These are phyloP conservation scores for Setaria viridis DNA, from an alignment of 202 grass and related monocot species.

Conservation along the genomic window DNA sequence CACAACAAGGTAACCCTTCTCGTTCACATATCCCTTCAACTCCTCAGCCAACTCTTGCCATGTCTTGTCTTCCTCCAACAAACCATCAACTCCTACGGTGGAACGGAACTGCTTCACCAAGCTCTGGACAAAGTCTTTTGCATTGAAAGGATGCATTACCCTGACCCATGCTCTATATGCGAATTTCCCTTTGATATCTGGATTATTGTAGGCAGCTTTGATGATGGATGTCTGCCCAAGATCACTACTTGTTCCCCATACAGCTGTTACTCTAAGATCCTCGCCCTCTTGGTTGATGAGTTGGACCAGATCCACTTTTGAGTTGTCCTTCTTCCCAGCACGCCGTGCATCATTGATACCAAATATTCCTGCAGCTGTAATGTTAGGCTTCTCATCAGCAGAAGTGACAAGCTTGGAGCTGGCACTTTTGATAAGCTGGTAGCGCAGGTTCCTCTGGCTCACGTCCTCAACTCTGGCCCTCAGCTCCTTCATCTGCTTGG, in stretches of 20 bases:
- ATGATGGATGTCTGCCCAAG: background rate
- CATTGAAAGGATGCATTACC: background rate
- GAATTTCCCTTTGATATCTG: background rate
- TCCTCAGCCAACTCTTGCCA: background rate
- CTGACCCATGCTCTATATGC: background rate
- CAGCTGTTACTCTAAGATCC: background rate
- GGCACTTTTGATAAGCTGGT: background rate
- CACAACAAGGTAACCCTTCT: constrained; percentile 8
- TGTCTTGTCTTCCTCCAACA: background rate
- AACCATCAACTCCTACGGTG: accelerated
- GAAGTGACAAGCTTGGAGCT: no score
- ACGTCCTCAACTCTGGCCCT: background rate
- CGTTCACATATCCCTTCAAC: background rate
- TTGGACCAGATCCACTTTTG: background rate
- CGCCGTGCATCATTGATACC: background rate
- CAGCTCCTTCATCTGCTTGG: background rate
- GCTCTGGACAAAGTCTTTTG: background rate
- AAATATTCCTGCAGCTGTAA: background rate
- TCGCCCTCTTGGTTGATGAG: background rate
- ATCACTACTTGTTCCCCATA: background rate
- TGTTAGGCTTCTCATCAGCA: accelerated
- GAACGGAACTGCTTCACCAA: background rate
- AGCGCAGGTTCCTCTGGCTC: background rate
- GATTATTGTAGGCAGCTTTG: background rate
- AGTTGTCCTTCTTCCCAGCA: background rate